Evolutionary conservation across 2,329 filamentous ascomycete species (phyloP), one percentile per base, ranked within the genome.

Genomic region (Coniochaeta prunicola): DNA sequence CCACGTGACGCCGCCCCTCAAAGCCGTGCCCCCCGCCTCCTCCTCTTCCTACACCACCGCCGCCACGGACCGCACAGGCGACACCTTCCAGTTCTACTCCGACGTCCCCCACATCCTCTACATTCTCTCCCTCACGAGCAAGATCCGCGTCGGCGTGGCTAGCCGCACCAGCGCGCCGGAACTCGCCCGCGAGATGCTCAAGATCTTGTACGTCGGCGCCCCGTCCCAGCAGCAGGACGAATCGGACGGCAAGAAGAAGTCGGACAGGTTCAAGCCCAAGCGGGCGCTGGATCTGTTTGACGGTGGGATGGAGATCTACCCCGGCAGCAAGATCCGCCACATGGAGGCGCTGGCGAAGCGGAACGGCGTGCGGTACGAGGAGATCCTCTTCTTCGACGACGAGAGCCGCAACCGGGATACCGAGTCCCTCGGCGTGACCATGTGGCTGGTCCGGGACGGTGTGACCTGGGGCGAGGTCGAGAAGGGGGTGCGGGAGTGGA

Each of bases 371-470:
- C 75, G 77, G 6, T 96, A 85, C 68, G 82, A 88, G 63, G 91
- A 97, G 54, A 96, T 97, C 88, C 71, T 97, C 34, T 97, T 97
- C 73, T 97, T 97, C 65, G 93, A 97, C 66, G 93, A 97, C 66
- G 93, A 97, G 81, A 80, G 81, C 57, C 77, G 93, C 61, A 97
- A 97, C 69, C 80, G 84, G 59, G 92, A 97, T 69, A 93, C 96
- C 0, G 85, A 87, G 75, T 76, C 70, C 28, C 68, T 97, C 56
- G 92, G 92, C 0, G 89, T 96, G 3, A 90, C 89, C 0, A 96
- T 97, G 84, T 86, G 85, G 69, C 75, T 97, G 56, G 88, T 97
- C 0, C 77, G 83, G 59, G 88, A 96, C 70, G 92, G 92, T 0
- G 85, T 96, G 58, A 87, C 82, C 2, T 87, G 85, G 74, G 79